phyloP scores from a whole-genome alignment of 225 moss, liverwort and hornwort genomes.

The Bryum argenteum region DNA sequence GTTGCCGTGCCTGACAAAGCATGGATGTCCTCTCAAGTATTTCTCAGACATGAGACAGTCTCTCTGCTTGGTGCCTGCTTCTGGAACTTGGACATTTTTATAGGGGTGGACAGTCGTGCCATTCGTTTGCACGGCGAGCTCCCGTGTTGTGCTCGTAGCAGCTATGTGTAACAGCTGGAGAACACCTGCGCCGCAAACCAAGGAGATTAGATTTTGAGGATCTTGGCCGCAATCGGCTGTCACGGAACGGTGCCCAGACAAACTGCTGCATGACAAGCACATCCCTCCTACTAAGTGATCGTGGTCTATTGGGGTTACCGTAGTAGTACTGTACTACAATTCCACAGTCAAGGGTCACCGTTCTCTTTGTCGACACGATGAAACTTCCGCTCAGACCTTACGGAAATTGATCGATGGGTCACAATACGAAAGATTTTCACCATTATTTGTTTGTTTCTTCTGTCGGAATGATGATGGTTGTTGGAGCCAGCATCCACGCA shows the following conservation, averaged over 20 bases:
- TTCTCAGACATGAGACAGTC: conserved; percentile 40
- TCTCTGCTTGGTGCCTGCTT: not conserved
- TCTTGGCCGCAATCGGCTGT: conserved; percentile 15
- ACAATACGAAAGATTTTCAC: not conserved
- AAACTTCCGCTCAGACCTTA: not conserved
- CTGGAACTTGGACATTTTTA: not conserved
- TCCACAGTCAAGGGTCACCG: not conserved
- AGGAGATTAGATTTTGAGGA: conserved; percentile 25
- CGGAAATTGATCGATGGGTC: not conserved
- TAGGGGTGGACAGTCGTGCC: not conserved
- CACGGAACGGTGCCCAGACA: not conserved
- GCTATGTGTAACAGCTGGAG: not conserved
- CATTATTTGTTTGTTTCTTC: not conserved
- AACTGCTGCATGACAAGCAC: not conserved
- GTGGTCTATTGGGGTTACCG: too few relatives aligned
- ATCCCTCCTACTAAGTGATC: not conserved
- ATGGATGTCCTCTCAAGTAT: conserved; percentile 50
- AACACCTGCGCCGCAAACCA: not conserved
- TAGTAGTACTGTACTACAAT: too few relatives aligned
- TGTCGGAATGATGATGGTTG: not conserved
- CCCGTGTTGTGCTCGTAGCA: not conserved
- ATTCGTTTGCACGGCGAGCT: not conserved
- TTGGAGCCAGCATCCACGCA: not conserved
- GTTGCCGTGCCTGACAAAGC: not conserved
- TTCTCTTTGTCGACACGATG: not conserved